Evolutionary conservation across 371 early-diverging fungal species (phyloP).

Genomic region (Fennellomyces sp.): DNA sequence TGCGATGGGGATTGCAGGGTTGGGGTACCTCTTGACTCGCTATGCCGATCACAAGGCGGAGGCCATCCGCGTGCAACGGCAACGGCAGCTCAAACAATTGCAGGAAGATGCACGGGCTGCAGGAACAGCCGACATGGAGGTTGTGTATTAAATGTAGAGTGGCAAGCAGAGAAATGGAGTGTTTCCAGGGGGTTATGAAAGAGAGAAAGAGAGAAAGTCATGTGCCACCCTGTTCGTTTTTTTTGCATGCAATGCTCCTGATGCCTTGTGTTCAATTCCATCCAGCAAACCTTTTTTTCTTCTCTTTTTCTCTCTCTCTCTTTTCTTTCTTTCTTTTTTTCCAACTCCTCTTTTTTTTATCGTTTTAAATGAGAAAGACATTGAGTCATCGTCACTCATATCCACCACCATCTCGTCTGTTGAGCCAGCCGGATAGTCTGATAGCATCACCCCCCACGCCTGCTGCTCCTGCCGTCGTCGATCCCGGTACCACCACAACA

Average conservation of each 20-base stretch:
- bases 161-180: neutral
- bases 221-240: neutral
- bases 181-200: neutral
- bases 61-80: slow-evolving; percentile 27
- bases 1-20: slow-evolving; percentile 38
- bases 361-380: neutral
- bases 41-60: slow-evolving; percentile 38
- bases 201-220: neutral
- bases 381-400: slow-evolving; percentile 1
- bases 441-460: neutral
- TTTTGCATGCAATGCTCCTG: neutral
- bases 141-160: slow-evolving; percentile 26
- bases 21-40: slow-evolving; percentile 42
- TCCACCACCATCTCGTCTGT: neutral
- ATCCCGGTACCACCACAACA: neutral
- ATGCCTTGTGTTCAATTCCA: neutral
- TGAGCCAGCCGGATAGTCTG: neutral
- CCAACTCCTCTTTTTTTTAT: neutral
- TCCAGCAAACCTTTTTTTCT: neutral
- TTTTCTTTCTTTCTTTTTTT: neutral
- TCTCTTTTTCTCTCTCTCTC: slow-evolving; percentile 3
- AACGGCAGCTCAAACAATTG: slow-evolving; percentile 33
- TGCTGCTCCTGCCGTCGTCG: neutral
- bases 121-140: slow-evolving; percentile 49
- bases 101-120: slow-evolving; percentile 48